Base-by-base conservation (phyloP, 106 monocot species). In the Narthecium ossifragum region DNA sequence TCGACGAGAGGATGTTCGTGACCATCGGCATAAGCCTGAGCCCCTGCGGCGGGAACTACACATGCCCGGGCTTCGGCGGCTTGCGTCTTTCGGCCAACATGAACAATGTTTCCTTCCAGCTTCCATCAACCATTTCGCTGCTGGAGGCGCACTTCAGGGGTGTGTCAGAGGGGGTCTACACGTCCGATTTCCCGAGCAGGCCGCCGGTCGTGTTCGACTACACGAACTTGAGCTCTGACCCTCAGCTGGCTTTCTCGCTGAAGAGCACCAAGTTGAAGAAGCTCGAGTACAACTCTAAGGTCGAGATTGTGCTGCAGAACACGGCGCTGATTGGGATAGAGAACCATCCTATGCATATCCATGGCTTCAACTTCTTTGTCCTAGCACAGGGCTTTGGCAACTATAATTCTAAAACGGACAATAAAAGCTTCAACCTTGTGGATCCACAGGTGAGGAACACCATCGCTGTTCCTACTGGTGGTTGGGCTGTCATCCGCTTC, bases 401-500 rank as follows among this genome's bases (percentile, higher is more conserved):
- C 40, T 76, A 64, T 46, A 51, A 76, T 6, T 4, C 46, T 1
- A 26, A 6, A 1, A 21, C 2, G 7, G 63, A 49, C 12, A 6
- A 37, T 39, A 57, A 29, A 51, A 38, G 6, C 9, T 64, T 64
- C 41, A 76, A 76, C 29, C 64, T 76, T 8, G 69, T 76, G 31
- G 26, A 76, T 32, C 75, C 75, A 1, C 69, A 31, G 30, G 55
- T 51, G 18, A 55, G 69, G 63, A 76, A 76, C 69, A 76, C 75
- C 37, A 34, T 76, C 31, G 69, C 69, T 1, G 75, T 76, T 7
- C 75, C 68, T 5, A 41, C 11, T 0, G 64, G 51, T 11, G 75
- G 75, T 6, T 76, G 75, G 75, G 63, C 69, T 4, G 75, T 70
- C 53, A 76, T 76, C 11, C 26, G 75, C 6, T 69, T 76, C 64